Base-by-base conservation (phyloP, 257 asterid genomes). In the Vinca minor region DNA sequence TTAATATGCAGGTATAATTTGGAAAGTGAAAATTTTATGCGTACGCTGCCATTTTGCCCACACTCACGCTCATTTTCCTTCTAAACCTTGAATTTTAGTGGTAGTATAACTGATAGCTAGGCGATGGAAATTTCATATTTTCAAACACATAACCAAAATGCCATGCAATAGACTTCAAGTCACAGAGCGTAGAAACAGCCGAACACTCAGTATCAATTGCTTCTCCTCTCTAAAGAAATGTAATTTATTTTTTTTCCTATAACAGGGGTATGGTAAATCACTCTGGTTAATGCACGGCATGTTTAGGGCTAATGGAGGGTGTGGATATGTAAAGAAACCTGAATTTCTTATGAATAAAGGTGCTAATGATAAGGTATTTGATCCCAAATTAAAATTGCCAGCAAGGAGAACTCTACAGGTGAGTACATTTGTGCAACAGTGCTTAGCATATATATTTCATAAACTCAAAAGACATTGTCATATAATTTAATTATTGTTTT, bases 261-360 rank as follows among this genome's bases (percentile, higher is more conserved):
- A 58, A 46, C 70, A 90, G 98, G 96, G 98, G 52, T 87, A 87
- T 54, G 96, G 96, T 13, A 92, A 92, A 73, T 84, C 89, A 35
- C 91, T 92, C 4, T 89, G 95, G 94, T 75, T 82, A 87, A 92
- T 92, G 98, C 98, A 92, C 10, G 98, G 98, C n/a, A 67, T 92
- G 81, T 92, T 92, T 75, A 78, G 96, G 74, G 67, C 95, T 5
- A 92, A 92, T 64, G 96, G 98, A 70, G 76, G 84, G 11, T 83
- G 98, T 60, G 98, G 98, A 53, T 92, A 89, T 71, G 78, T 83
- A 4, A 89, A 81, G 68, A 92, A 89, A 54, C 98, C 96, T 6
- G 79, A 75, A 6, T 69, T 92, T 73, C 95, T 92, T 50, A 85
- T 84, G 86, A 77, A 39, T 31, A 78, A 36, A 53, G 82, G 85